These are phyloP conservation scores for Papiliotrema fonsecae DNA, from an alignment of 1,284 basidiomycete species.

Conservation along the genomic window DNA sequence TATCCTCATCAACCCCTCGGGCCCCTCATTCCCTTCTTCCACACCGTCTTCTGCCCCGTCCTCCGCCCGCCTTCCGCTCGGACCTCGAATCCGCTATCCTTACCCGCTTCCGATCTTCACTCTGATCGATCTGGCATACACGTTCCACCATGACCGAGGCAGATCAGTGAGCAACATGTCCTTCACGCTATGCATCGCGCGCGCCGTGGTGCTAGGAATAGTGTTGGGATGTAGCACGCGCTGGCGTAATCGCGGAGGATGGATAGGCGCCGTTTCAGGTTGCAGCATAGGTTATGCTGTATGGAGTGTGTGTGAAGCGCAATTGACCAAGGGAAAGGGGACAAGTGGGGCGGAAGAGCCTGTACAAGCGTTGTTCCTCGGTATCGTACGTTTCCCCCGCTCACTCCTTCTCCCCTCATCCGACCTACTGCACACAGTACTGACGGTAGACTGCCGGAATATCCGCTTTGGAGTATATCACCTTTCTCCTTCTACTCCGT, in stretches of 20 bases:
- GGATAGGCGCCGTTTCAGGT: background rate
- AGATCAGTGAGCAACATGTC: background rate
- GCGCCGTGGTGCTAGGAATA: background rate
- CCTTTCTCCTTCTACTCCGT: constrained; percentile 26
- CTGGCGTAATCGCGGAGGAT: background rate
- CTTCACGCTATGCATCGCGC: background rate
- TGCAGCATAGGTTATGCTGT: background rate
- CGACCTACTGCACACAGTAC: too few species aligned
- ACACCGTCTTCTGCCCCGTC: background rate
- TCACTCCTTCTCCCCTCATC: background rate
- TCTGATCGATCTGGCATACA: background rate
- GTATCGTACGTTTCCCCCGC: background rate
- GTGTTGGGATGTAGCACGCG: background rate
- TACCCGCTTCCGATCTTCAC: too few species aligned
- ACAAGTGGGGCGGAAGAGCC: background rate
- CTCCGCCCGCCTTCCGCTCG: too few species aligned
- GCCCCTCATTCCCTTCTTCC: background rate
- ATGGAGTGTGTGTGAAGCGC: background rate
- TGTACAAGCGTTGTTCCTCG: background rate
- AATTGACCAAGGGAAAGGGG: background rate
- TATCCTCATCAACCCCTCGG: background rate
- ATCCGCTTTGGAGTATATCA: constrained; percentile 10
- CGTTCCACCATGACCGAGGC: background rate
- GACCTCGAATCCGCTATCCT: too few species aligned
- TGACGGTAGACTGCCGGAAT: background rate